phyloP scores from a whole-genome alignment of 1,284 basidiomycete species.

The Coniophora puteana region DNA sequence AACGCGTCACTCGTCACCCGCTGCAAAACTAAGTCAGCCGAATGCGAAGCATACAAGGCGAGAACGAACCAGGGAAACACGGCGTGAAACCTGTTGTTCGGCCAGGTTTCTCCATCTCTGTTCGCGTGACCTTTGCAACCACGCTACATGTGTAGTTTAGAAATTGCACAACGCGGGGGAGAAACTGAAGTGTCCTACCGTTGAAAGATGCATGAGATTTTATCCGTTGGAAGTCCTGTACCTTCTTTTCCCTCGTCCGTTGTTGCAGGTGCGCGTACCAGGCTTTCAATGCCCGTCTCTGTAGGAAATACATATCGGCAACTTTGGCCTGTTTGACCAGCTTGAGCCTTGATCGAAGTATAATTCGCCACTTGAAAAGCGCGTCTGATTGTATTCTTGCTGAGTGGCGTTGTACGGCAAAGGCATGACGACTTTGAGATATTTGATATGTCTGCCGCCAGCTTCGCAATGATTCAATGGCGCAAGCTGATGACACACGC shows the following conservation, averaged over 20 bases:
- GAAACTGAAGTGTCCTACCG: slow-evolving; percentile 32
- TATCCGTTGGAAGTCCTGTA: slow-evolving; percentile 40
- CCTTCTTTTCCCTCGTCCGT: slow-evolving; percentile 42
- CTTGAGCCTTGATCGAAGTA: slow-evolving; percentile 48
- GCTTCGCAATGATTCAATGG: too few species aligned
- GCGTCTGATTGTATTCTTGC: slow-evolving; percentile 42
- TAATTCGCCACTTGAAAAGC: slow-evolving; percentile 56
- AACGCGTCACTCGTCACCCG: slow-evolving; percentile 47
- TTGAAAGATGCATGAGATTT: slow-evolving; percentile 39
- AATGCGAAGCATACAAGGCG: slow-evolving; percentile 1
- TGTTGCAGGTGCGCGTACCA: slow-evolving; percentile 53
- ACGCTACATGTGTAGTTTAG: slow-evolving; percentile 35
- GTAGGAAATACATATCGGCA: slow-evolving; percentile 50
- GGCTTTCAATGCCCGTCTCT: slow-evolving; percentile 45
- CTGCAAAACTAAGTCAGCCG: slow-evolving; percentile 32
- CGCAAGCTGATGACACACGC: slow-evolving; percentile 34
- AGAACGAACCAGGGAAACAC: slow-evolving; percentile 16
- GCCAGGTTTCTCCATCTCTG: slow-evolving; percentile 22
- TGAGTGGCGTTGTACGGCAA: slow-evolving; percentile 49
- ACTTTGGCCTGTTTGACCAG: slow-evolving; percentile 55
- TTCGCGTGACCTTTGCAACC: slow-evolving; percentile 35
- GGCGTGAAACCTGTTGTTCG: slow-evolving; percentile 21
- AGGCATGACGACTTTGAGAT: slow-evolving; percentile 47
- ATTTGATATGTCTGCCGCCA: slow-evolving; percentile 47
- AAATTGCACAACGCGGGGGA: slow-evolving; percentile 8